Percentiles rank a stretch among this genome's conserved stretches.
Evolutionary conservation across 495 filamentous ascomycete species (phyloP).

Genomic region (Hypoxylon lienhwacheense): DNA sequence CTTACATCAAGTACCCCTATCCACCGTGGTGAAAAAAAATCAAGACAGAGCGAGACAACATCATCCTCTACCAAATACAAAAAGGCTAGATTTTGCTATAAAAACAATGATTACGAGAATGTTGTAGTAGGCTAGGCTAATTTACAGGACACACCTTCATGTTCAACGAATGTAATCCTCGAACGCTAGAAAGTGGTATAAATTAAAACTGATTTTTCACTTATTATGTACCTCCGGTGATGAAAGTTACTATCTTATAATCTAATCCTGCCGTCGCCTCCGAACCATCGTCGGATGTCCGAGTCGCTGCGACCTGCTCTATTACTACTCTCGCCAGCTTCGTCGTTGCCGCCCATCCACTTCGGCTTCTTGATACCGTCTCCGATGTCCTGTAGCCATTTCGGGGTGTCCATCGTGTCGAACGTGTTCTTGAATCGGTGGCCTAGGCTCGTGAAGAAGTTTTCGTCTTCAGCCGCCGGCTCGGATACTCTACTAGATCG

Average conservation of each 20-base stretch:
- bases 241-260: conserved; percentile 19
- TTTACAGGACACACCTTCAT: no score
- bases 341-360: conserved; percentile 73
- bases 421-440: conserved; percentile 90
- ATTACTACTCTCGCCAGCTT: conserved; percentile 37
- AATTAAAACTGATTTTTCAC: background rate
- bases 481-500: conserved; percentile 36
- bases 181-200: no score
- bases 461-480: conserved; percentile 67
- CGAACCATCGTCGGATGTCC: conserved; percentile 52
- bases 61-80: no score
- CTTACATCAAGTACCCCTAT: no score
- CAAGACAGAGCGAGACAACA: no score
- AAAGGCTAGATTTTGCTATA: no score
- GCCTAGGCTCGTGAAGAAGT: conserved; percentile 78
- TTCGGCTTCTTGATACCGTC: conserved; percentile 72
- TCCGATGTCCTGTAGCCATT: conserved; percentile 71
- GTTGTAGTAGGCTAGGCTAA: no score
- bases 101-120: no score
- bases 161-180: no score
- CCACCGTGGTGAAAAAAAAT: no score
- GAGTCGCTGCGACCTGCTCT: conserved; percentile 27
- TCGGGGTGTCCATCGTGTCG: conserved; percentile 77
- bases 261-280: conserved; percentile 42
- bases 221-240: conserved; percentile 2